Evolutionary conservation across 306 rosid genomes (phyloP), one percentile per base, ranked within the genome.

Genomic region (Prunus mongolica): DNA sequence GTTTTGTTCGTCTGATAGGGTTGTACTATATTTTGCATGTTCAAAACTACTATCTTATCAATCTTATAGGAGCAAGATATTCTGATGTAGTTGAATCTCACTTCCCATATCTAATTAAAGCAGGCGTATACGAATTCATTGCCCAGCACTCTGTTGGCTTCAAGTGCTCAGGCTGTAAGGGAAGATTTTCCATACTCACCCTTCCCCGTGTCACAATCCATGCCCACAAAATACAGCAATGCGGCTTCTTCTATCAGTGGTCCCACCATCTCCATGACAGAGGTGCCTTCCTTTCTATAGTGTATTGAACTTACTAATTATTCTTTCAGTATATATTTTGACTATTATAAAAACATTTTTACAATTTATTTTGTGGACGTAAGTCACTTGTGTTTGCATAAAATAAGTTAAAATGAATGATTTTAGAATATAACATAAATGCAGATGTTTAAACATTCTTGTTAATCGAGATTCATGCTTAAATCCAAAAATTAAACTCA

Each of bases 131-230:
- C 99, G 54, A 93, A 87, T 86, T 91, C 93, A 66, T 84, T 96
- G 82, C 97, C 99, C 56, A 87, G 86, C 87, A 85, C 91, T 76
- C 78, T 93, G 79, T 82, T 96, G 91, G 89, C 93, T 74, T 91
- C 96, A 6, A 89, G 82, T 0, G 92, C 78, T 84, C 99, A 91
- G 85, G 86, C 89, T 38, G 89, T 71, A 28, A 91, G 99, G 86
- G 99, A 96, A 57, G 98, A 96, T 73, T 86, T 86, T 77, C 87
- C 93, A 15, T 96, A 96, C 81, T 91, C 98, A 49, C 96, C 99
- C 71, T 96, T 96, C 82, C 97, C 96, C 38, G 83, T 82, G 32
- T 76, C 93, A 62, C 99, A 92, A 81, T 83, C 97, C 41, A 75
- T 91, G 93, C 84, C 97, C 69, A 71, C 89, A 54, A 92, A 96